phyloP scores from a whole-genome alignment of 2,329 filamentous ascomycete species.

The Ophiostoma quercus region DNA sequence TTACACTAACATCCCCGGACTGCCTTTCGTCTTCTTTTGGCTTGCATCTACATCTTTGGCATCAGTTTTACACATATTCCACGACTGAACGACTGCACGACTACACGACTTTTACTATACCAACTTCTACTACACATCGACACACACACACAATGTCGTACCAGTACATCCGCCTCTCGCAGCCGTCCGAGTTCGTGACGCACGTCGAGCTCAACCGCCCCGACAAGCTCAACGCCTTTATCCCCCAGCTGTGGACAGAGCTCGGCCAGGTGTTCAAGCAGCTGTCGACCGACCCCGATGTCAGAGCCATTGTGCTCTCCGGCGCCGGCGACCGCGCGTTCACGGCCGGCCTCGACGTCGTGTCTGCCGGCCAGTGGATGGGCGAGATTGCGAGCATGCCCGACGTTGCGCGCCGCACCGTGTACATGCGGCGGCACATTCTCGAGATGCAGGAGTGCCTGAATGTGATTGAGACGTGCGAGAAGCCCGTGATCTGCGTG shows the following conservation, averaged over 20 bases:
- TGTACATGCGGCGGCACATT: constrained; percentile 61
- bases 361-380: constrained; percentile 56
- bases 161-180: constrained; percentile 46
- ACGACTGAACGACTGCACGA: no score
- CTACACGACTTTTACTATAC: no score
- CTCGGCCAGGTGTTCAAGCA: constrained; percentile 65
- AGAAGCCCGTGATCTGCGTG: constrained; percentile 83
- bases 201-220: constrained; percentile 90
- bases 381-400: constrained; percentile 43
- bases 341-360: constrained; percentile 78
- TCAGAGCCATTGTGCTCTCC: constrained; percentile 73
- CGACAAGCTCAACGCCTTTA: constrained; percentile 82
- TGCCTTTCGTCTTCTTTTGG: background rate
- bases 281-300: constrained; percentile 64
- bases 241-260: constrained; percentile 80
- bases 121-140: background rate
- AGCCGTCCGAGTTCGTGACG: constrained; percentile 67
- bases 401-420: constrained; percentile 63
- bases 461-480: constrained; percentile 71
- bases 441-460: constrained; percentile 76
- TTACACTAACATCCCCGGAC: background rate
- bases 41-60: no score
- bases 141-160: constrained; percentile 23
- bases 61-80: no score
- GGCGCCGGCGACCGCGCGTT: constrained; percentile 80